Base-by-base conservation (phyloP, 176 grass and related monocot species). In the Eragrostis curvula region DNA sequence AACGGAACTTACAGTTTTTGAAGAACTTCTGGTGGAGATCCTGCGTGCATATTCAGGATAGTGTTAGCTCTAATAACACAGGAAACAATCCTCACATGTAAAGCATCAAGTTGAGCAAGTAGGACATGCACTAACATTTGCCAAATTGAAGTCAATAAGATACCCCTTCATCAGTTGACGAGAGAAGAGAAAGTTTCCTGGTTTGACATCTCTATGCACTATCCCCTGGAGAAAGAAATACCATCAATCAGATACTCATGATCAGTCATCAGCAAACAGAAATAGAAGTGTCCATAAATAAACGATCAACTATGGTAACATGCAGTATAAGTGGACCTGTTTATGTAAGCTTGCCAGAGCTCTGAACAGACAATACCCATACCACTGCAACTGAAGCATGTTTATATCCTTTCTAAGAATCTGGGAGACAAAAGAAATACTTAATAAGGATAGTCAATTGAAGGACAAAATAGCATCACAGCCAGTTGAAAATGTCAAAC, bases 131-230 rank as follows among this genome's bases (percentile, higher is more conserved):
- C 96, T 90, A 77, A 99, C 96, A 88, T 71, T 90, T 86, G 96
- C 96, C 60, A 96, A 84, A 84, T 99, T 99, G 60, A 99, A 99
- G 83, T 99, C 96, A 88, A 98, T 91, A 49, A 98, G 92, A 87
- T 92, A 95, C 25, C 96, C 96, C 68, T 66, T 98, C 24, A 67
- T 68, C 24, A 68, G 75, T 63, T 91, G 86, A 12, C 96, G 87
- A 75, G 91, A 96, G 86, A 93, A 99, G 28, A 99, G 92, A 32
- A 99, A 99, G 32, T 99, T 99, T 67, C 96, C 96, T 78, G 96
- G 96, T 81, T 99, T 99, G 39, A 99, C 82, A 87, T 99, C 96
- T 70, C 93, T 91, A 75, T 99, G 96, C 44, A 88, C 85, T 55
- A 92, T 80, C n/a, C 96, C 89, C 96, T 99, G 86, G 46, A 93